A percentile compares a stretch with the other conserved stretches of the same genome.
phyloP scores from a whole-genome alignment of 805 yeast species.

The Candida glaebosa region DNA sequence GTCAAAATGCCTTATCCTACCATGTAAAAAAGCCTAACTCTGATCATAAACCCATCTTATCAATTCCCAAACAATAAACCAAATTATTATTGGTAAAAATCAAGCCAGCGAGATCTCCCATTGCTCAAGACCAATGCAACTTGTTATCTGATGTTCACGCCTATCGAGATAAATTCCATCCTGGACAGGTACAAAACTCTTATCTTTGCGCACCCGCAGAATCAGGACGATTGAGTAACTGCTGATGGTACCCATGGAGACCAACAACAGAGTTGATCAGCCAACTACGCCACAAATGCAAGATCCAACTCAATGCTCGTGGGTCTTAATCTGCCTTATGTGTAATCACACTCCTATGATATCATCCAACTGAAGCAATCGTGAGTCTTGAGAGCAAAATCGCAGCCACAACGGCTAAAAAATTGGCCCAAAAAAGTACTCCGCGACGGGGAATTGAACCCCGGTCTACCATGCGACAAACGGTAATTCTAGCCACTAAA shows the following conservation, averaged over 20 bases:
- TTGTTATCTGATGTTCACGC: too few species aligned
- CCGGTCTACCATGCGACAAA: conserved; percentile 8
- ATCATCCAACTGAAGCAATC: neutral
- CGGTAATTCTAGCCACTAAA: conserved; percentile 10
- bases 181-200: neutral
- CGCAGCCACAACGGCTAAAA: too few species aligned
- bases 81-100: too few species aligned
- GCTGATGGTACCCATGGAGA: neutral
- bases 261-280: neutral
- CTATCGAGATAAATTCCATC: neutral
- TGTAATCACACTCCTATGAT: too few species aligned
- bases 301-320: neutral
- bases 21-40: too few species aligned
- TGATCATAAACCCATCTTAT: too few species aligned
- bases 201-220: neutral
- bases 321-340: neutral
- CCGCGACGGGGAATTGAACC: conserved; percentile 8
- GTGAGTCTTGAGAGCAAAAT: neutral
- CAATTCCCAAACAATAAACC: too few species aligned
- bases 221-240: neutral
- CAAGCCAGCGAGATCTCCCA: too few species aligned
- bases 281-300: neutral
- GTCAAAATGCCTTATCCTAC: too few species aligned
- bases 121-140: too few species aligned
- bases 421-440: conserved; percentile 1